Conservation (phyloP, 176 grass and related monocot genomes). For the Hordeum marinum region DNA sequence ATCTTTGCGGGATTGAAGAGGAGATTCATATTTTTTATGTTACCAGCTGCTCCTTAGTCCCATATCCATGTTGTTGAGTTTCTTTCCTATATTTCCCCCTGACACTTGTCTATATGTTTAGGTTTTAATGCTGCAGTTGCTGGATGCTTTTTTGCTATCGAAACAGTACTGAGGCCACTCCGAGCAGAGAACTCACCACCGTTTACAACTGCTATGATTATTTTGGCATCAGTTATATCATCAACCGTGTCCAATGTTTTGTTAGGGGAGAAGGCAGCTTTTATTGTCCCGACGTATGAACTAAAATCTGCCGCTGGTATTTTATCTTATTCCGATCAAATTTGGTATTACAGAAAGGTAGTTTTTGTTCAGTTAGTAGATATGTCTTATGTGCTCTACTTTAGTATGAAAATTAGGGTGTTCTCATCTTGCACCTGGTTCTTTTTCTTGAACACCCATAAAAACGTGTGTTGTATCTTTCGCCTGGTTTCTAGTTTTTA, state of each 20-base stretch:
- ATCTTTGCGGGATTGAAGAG: not conserved
- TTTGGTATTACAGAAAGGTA: conserved; percentile 43
- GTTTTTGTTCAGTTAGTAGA: conserved; percentile 33
- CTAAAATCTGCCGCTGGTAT: conserved; percentile 99
- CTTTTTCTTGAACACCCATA: not conserved
- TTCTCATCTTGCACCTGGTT: not conserved
- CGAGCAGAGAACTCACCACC: conserved; percentile 94
- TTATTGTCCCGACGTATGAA: conserved; percentile 96
- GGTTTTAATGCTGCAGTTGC: conserved; percentile 98
- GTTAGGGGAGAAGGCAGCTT: conserved; percentile 87
- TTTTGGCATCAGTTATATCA: conserved; percentile 97
- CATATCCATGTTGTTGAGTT: not conserved
- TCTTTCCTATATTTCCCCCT: conserved; percentile 8
- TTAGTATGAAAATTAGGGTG: not conserved
- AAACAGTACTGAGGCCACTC: conserved; percentile 96
- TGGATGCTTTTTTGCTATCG: conserved; percentile 96
- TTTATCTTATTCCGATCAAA: conserved; percentile 71
- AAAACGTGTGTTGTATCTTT: not conserved
- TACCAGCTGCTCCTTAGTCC: not conserved
- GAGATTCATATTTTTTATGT: not conserved
- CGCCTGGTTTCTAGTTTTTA: not conserved
- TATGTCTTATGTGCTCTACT: not conserved
- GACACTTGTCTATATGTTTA: conserved; percentile 42
- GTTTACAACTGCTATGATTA: conserved; percentile 99
- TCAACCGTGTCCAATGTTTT: conserved; percentile 97